Conservation (phyloP, 2,329 filamentous ascomycete species). For the Rutstroemia sp. region DNA sequence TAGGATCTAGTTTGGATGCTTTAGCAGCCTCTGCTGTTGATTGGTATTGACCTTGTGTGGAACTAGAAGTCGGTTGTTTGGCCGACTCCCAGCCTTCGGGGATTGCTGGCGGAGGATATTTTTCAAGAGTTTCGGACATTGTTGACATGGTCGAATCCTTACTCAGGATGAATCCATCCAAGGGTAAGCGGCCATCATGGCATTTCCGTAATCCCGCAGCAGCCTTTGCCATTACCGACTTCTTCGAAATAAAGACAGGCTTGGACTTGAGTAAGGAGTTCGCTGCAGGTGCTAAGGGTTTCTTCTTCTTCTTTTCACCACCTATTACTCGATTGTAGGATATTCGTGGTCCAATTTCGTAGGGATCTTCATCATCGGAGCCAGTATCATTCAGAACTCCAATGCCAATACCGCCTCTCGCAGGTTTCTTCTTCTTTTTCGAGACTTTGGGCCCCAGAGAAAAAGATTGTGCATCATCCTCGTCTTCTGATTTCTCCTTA, state of each 20-base stretch:
- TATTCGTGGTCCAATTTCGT: constrained; percentile 84
- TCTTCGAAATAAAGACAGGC: constrained; percentile 71
- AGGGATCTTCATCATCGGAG: constrained; percentile 92
- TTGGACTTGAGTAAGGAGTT: constrained; percentile 60
- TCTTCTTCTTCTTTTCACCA: constrained; percentile 73
- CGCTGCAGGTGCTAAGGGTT: constrained; percentile 46
- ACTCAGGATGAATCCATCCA: constrained; percentile 74
- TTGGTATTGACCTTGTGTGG: constrained; percentile 38
- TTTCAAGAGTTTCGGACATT: constrained; percentile 34
- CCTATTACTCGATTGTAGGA: constrained; percentile 79
- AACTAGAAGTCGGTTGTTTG: constrained; percentile 36
- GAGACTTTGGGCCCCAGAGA: constrained; percentile 15
- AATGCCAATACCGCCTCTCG: constrained; percentile 69
- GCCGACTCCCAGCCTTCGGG: constrained; percentile 68
- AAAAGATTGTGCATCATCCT: constrained; percentile 33
- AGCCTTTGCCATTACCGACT: constrained; percentile 36
- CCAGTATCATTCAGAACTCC: constrained; percentile 88
- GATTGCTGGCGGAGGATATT: constrained; percentile 59
- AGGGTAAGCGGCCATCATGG: constrained; percentile 71
- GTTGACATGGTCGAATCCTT: constrained; percentile 41
- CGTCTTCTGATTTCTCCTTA: constrained; percentile 37
- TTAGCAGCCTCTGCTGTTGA: constrained; percentile 75
- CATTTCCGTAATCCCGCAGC: constrained; percentile 56
- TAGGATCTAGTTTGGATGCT: constrained; percentile 66
- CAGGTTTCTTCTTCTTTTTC: constrained; percentile 43